Conservation (phyloP, 768 basidiomycete species). For the Serendipita sp. region DNA sequence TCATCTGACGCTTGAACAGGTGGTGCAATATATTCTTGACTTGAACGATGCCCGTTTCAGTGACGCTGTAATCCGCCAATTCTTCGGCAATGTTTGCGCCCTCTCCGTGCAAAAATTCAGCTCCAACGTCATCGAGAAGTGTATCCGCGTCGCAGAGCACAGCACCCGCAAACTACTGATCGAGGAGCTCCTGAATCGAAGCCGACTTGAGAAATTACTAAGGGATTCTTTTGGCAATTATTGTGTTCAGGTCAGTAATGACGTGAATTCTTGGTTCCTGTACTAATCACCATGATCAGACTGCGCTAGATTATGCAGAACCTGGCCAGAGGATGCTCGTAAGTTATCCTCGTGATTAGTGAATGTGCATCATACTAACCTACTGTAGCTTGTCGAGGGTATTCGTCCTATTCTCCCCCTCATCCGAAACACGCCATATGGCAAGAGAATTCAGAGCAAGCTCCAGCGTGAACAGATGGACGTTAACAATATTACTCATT, state of each 20-base stretch:
- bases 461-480: conserved; percentile 87
- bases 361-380: background rate
- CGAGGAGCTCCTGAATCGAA: conserved; percentile 86
- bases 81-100: conserved; percentile 92
- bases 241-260: conserved; percentile 55
- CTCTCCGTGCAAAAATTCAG: conserved; percentile 98
- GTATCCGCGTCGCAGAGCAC: conserved; percentile 90
- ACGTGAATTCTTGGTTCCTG: conserved; percentile 4
- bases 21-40: conserved; percentile 96
- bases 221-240: conserved; percentile 96
- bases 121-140: conserved; percentile 96
- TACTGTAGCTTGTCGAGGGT: conserved; percentile 64
- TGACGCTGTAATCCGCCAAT: conserved; percentile 93
- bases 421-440: conserved; percentile 98
- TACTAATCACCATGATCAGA: conserved; percentile 29
- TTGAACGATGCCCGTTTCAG: conserved; percentile 97
- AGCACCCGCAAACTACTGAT: conserved; percentile 87
- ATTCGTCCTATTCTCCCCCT: conserved; percentile 97
- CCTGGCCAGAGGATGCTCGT: conserved; percentile 71
- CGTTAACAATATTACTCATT: conserved; percentile 4
- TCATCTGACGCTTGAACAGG: conserved; percentile 25
- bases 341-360: conserved; percentile 11
- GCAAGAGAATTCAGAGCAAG: conserved; percentile 98
- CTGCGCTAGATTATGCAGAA: conserved; percentile 94
- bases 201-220: conserved; percentile 84